Conservation (phyloP, 495 filamentous ascomycete species). For the Rusavskia elegans region DNA sequence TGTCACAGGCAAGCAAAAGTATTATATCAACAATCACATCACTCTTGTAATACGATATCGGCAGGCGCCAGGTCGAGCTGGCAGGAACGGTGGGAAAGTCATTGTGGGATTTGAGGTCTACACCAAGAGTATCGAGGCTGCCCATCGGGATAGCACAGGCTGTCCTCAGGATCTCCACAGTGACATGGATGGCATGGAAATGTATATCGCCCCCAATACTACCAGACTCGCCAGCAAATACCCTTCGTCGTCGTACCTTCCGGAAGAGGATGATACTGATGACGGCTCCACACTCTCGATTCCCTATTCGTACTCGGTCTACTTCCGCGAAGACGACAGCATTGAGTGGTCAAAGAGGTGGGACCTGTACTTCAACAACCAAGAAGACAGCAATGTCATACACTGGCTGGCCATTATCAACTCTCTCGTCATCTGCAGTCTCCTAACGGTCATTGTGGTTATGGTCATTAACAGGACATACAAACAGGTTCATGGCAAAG, state of each 20-base stretch:
- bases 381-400: constrained; percentile 68
- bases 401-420: constrained; percentile 92
- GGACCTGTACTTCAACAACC: constrained; percentile 89
- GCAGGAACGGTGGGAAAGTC: constrained; percentile 59
- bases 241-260: constrained; percentile 41
- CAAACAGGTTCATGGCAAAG: constrained; percentile 54
- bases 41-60: constrained; percentile 79
- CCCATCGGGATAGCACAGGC: constrained; percentile 40
- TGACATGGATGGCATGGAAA: constrained; percentile 45
- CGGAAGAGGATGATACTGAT: constrained; percentile 37
- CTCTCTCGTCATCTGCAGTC: constrained; percentile 70
- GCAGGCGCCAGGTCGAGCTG: constrained; percentile 49
- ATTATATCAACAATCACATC: constrained; percentile 83
- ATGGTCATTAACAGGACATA: constrained; percentile 81
- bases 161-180: constrained; percentile 53
- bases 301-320: constrained; percentile 85
- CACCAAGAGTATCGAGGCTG: constrained; percentile 62
- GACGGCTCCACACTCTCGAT: constrained; percentile 60
- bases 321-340: constrained; percentile 70
- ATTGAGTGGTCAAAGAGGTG: constrained; percentile 80
- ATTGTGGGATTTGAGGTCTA: constrained; percentile 91
- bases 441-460: constrained; percentile 69
- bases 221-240: constrained; percentile 41
- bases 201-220: constrained; percentile 48
- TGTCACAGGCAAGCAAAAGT: constrained; percentile 43